phyloP scores from a whole-genome alignment of 495 filamentous ascomycete species.

The Sporormia fimetaria region DNA sequence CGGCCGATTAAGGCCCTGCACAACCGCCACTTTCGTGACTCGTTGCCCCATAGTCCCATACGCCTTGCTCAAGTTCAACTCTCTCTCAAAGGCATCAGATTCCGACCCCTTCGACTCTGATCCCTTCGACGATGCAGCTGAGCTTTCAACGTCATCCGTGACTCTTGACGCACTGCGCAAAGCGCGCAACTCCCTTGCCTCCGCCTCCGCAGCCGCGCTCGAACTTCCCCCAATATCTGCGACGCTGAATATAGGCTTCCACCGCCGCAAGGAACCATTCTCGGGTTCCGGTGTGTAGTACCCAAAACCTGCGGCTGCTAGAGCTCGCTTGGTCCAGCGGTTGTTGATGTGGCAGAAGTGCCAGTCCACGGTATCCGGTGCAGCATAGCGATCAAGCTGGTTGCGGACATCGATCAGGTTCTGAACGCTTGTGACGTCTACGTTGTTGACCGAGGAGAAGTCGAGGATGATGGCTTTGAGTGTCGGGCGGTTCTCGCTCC shows the following conservation, averaged over 20 bases:
- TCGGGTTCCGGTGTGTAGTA: conserved; percentile 55
- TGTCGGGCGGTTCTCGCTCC: conserved; percentile 51
- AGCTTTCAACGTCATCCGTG: conserved; percentile 26
- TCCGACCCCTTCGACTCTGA: conserved; percentile 25
- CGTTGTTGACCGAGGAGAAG: conserved; percentile 91
- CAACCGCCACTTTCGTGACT: conserved; percentile 45
- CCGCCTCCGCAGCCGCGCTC: conserved; percentile 54
- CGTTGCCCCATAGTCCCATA: conserved; percentile 24
- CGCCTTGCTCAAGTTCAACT: conserved; percentile 38
- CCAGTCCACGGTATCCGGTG: conserved; percentile 84
- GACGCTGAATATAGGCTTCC: conserved; percentile 95
- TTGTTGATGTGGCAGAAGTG: conserved; percentile 93
- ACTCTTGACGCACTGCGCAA: conserved; percentile 6
- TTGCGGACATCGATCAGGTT: conserved; percentile 96
- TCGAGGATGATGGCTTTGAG: conserved; percentile 91
- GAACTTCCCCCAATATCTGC: conserved; percentile 69
- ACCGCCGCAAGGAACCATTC: conserved; percentile 46
- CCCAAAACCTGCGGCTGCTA: conserved; percentile 87
- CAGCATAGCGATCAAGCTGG: conserved; percentile 80
- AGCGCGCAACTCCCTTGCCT: conserved; percentile 29
- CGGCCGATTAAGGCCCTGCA: conserved; percentile 77
- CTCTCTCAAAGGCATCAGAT: conserved; percentile 34
- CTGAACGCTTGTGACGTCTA: conserved; percentile 89
- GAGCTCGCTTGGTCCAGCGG: conserved; percentile 92
- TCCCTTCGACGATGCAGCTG: neutral